Conservation (phyloP, 1,284 basidiomycete species). For the Schizopora paradoxa region DNA sequence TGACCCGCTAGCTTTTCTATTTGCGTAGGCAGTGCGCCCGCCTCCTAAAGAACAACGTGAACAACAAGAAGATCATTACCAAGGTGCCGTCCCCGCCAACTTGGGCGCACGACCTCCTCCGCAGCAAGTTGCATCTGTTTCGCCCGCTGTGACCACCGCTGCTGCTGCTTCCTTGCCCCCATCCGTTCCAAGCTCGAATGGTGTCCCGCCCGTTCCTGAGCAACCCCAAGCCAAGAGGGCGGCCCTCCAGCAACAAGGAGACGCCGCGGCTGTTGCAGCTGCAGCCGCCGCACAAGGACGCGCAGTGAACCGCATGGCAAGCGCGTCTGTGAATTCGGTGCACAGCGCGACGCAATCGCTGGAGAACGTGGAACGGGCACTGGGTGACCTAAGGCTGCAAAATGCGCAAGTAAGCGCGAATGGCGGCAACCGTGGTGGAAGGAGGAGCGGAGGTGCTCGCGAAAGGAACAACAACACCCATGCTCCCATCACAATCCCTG, state of each 20-base stretch:
- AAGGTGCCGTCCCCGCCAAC: conserved; percentile 23
- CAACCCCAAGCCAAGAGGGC: conserved; percentile 8
- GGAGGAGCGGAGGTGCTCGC: conserved; percentile 34
- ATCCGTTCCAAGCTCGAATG: conserved; percentile 22
- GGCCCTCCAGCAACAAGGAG: conserved; percentile 10
- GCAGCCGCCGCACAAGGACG: conserved; percentile 8
- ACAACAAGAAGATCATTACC: conserved; percentile 22
- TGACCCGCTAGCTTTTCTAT: no score
- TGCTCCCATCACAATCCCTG: conserved; percentile 40
- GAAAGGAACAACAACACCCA: conserved; percentile 16
- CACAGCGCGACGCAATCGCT: conserved; percentile 69
- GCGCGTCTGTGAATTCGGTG: conserved; percentile 40
- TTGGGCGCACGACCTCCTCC: conserved; percentile 20
- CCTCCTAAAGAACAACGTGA: no score
- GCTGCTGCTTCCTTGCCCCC: conserved; percentile 20
- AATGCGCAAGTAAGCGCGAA: conserved; percentile 26
- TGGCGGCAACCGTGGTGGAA: conserved; percentile 32
- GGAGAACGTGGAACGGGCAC: conserved; percentile 72
- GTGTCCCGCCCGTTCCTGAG: conserved; percentile 20
- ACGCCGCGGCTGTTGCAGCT: conserved; percentile 12
- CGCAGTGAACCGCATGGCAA: conserved; percentile 4
- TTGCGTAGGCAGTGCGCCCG: no score
- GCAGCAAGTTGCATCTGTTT: conserved; percentile 25
- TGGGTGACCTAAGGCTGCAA: conserved; percentile 66
- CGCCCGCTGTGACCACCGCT: conserved; percentile 19